Percentiles rank a stretch among this genome's conserved stretches.
These are phyloP conservation scores for Filosporella fistucella DNA, from an alignment of 495 filamentous ascomycete genomes.

Conservation along the genomic window DNA sequence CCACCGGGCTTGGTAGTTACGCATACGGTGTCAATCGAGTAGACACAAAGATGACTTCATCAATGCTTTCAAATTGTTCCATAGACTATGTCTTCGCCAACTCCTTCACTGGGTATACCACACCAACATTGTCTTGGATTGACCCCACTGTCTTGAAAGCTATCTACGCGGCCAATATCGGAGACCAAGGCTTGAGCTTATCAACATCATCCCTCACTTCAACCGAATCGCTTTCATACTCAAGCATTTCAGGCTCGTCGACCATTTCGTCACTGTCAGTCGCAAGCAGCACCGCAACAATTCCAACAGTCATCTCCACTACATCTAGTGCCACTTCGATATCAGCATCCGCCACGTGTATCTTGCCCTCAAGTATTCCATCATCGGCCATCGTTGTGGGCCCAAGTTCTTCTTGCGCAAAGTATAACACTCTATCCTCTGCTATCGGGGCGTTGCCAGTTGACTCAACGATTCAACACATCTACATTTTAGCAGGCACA, in stretches of 20 bases:
- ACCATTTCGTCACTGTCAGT: too few relatives aligned
- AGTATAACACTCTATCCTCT: not conserved
- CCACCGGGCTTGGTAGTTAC: slow-evolving; percentile 3
- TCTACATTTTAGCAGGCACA: slow-evolving; percentile 6
- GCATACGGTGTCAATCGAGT: not conserved
- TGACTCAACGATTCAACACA: slow-evolving; percentile 4
- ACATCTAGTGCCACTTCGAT: slow-evolving; percentile 1
- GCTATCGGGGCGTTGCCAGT: slow-evolving; percentile 1
- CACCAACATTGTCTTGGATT: not conserved
- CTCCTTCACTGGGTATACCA: slow-evolving; percentile 2
- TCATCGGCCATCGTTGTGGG: slow-evolving; percentile 2
- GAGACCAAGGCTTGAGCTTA: not conserved
- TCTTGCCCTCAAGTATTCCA: not conserved
- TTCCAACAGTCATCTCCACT: not conserved
- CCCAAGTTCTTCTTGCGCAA: not conserved
- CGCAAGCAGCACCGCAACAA: not conserved
- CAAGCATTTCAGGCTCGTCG: not conserved
- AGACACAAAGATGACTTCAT: slow-evolving; percentile 2
- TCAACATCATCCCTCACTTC: not conserved
- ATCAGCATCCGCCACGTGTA: not conserved
- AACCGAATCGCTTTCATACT: not conserved
- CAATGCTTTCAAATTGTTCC: not conserved
- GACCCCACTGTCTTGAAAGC: not conserved
- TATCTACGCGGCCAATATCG: slow-evolving; percentile 1
- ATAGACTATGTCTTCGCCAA: slow-evolving; percentile 9